Evolutionary conservation across 140 eudicot genomes (phyloP).

Genomic region (Bidens hawaiensis): DNA sequence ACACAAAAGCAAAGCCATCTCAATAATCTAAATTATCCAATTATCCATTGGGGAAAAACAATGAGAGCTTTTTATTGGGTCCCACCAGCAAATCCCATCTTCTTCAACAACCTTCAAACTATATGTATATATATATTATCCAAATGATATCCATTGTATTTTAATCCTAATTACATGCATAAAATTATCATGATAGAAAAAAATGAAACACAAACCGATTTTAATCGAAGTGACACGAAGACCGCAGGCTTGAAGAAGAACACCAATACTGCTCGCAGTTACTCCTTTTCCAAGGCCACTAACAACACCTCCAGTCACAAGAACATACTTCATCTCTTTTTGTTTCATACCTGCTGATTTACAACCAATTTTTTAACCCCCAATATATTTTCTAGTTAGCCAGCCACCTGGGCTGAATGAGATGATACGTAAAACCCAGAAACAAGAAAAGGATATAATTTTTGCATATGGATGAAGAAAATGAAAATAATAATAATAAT

Average conservation of each 20-base stretch:
- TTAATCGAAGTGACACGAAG: slow-evolving; percentile 83
- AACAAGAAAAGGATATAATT: no score
- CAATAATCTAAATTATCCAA: slow-evolving; percentile 37
- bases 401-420: no score
- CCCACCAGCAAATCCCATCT: no score
- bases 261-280: slow-evolving; percentile 97
- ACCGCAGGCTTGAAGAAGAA: slow-evolving; percentile 87
- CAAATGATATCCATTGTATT: no score
- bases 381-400: no score
- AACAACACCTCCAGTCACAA: slow-evolving; percentile 95
- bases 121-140: background rate
- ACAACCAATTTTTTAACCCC: no score
- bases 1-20: slow-evolving; percentile 26
- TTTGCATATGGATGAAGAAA: background rate
- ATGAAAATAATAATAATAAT: background rate
- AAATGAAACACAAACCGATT: slow-evolving; percentile 40
- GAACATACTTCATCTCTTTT: slow-evolving; percentile 72
- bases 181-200: background rate
- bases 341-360: slow-evolving; percentile 17
- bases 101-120: slow-evolving; percentile 6
- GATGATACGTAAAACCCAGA: no score
- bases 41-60: slow-evolving; percentile 34
- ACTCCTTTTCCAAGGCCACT: slow-evolving; percentile 97
- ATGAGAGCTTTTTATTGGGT: slow-evolving; percentile 31
- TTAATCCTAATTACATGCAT: no score